phyloP scores from a whole-genome alignment of 139 green algal genomes.

The Micractinium sp. region DNA sequence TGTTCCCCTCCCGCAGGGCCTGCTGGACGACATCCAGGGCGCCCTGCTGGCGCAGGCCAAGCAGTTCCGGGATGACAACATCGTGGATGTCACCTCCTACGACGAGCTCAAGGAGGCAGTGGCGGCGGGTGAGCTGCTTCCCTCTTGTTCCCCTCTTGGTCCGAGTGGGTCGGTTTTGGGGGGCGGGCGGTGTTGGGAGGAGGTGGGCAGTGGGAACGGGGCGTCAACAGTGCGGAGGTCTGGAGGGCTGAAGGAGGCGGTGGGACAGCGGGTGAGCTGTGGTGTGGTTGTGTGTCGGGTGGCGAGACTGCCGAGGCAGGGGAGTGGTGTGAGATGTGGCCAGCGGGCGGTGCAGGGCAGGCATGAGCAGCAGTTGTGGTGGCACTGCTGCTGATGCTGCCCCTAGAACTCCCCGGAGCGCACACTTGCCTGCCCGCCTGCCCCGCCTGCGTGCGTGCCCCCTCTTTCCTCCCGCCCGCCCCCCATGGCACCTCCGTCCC shows the following conservation, averaged over 20 bases:
- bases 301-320: not conserved
- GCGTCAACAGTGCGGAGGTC: too few relatives aligned
- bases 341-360: not conserved
- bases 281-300: not conserved
- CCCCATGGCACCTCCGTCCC: too few relatives aligned
- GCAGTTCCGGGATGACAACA: conserved; percentile 93
- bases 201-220: not conserved
- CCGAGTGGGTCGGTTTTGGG: too few relatives aligned
- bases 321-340: not conserved
- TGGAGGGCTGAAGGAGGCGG: conserved; percentile 22
- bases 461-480: not conserved
- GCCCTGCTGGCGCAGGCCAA: conserved; percentile 74
- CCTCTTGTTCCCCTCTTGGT: too few relatives aligned
- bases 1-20: conserved; percentile 12
- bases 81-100: conserved; percentile 93
- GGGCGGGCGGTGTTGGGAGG: not conserved
- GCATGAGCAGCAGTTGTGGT: too few relatives aligned
- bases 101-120: conserved; percentile 92
- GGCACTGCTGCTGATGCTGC: too few relatives aligned
- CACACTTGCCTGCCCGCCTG: not conserved
- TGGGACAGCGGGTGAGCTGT: conserved; percentile 69
- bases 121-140: conserved; percentile 60
- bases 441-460: not conserved
- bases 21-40: conserved; percentile 71
- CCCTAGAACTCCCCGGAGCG: not conserved